Percentiles rank a stretch among this genome's conserved stretches.
Conservation (phyloP, 306 rosid genomes). For the Cicer bijugum region DNA sequence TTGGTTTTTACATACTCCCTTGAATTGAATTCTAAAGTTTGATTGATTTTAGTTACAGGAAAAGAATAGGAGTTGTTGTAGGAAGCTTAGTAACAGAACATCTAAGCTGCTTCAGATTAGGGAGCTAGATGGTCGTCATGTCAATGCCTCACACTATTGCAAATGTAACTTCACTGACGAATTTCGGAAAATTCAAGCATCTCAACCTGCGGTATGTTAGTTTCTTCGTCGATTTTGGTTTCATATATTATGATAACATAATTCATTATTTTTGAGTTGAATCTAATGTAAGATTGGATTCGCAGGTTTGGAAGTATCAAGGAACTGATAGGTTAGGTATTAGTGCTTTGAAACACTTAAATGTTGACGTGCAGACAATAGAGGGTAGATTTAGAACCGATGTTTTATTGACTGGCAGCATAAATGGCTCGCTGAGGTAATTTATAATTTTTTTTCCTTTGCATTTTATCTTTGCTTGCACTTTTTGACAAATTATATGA, state of each 20-base stretch:
- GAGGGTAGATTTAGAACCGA: constrained; percentile 65
- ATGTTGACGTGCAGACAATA: constrained; percentile 55
- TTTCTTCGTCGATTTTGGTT: not conserved
- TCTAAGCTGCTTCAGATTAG: constrained; percentile 71
- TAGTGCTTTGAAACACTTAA: constrained; percentile 71
- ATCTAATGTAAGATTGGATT: constrained; percentile 9
- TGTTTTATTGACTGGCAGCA: constrained; percentile 65
- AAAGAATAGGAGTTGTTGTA: constrained; percentile 36
- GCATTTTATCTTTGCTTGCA: constrained; percentile 34
- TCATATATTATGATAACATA: not conserved
- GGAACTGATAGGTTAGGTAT: constrained; percentile 57
- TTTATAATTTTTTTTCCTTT: constrained; percentile 21
- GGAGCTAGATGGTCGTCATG: constrained; percentile 71
- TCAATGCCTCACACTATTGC: constrained; percentile 52
- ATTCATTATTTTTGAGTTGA: not conserved
- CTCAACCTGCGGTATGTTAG: constrained; percentile 66
- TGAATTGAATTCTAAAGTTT: constrained; percentile 25
- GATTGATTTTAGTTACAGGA: constrained; percentile 50
- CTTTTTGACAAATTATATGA: not conserved
- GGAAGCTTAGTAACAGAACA: constrained; percentile 49
- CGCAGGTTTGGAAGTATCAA: constrained; percentile 82
- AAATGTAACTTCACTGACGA: constrained; percentile 71
- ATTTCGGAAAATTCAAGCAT: constrained; percentile 61
- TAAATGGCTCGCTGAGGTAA: constrained; percentile 71
- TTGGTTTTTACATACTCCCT: not conserved